Evolutionary conservation across 352 stramenopile genomes (phyloP), one percentile per base, ranked within the genome.

Genomic region (Phytophthora sojae): DNA sequence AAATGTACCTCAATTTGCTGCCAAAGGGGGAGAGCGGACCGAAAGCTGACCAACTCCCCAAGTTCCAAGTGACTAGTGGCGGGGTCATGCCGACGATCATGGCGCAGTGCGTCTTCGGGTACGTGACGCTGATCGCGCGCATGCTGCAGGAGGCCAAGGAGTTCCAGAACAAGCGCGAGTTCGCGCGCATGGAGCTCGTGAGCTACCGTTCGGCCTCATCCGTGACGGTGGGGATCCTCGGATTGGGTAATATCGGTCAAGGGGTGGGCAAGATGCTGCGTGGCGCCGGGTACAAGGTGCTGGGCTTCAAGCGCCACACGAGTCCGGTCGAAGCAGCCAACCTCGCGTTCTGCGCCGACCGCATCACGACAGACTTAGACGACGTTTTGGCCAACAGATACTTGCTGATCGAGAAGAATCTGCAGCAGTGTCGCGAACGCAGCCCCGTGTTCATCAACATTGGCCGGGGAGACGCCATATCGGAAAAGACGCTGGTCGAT

Each of bases 361-460:
- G 67, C 9, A 66, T 88, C 47, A 89, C 77, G 8, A 79, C 70
- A 25, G 70, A 87, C 29, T 60, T 89, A 6, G 21, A 81, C 50
- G 67, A 82, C 12, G 71, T 87, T 44, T 68, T 91, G 1, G 19
- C 57, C 3, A 50, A 69, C 29, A 64, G 74, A 30, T 76, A 85
- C 64, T 52, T 95, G 21, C 73, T 97, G 26, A 82, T 63, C n/a
- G 72, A 81, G n/a, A 56, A 70, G 35, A 73, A 77, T n/a, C 66
- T 96, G 2, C 29, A 64, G n/a, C 57, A 70, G 19, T 91, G 84
- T 42, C 44, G 54, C 0, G 54, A 71, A 30, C 81, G 86, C 71
- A 69, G 83, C 67, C 86, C 85, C 15, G 82, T 94, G 57, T 84
- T 97, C 65, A 81, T 97, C 69, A 96, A 96, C 76, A 85, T 94